phyloP scores from a whole-genome alignment of 352 stramenopile genomes.

The Pythium dissimile region DNA sequence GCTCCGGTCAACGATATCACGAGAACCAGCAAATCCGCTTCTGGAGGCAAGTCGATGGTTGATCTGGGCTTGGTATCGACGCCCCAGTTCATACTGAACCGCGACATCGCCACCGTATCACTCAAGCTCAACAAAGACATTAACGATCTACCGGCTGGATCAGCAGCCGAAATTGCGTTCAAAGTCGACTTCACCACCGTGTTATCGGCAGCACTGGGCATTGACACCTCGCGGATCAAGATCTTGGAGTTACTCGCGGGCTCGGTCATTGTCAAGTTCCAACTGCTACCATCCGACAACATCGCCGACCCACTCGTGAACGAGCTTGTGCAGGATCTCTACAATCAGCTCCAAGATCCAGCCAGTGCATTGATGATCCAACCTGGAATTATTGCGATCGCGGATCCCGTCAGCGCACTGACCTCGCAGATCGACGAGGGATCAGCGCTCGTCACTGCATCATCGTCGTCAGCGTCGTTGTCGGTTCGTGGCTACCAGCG shows the following conservation, averaged over 20 bases:
- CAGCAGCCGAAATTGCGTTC: slow-evolving; percentile 44
- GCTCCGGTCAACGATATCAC: slow-evolving; percentile 39
- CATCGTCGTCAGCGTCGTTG: slow-evolving; percentile 25
- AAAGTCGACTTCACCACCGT: slow-evolving; percentile 37
- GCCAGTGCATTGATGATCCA: slow-evolving; percentile 34
- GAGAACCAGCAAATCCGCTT: background rate
- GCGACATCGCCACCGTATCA: slow-evolving; percentile 42
- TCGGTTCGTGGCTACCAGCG: slow-evolving; percentile 53
- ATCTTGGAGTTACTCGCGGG: slow-evolving; percentile 47
- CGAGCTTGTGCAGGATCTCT: slow-evolving; percentile 41
- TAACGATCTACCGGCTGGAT: slow-evolving; percentile 41
- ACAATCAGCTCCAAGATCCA: slow-evolving; percentile 35
- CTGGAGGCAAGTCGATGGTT: background rate
- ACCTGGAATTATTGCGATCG: slow-evolving; percentile 24
- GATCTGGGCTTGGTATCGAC: slow-evolving; percentile 27
- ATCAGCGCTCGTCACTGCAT: background rate
- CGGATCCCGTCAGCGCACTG: slow-evolving; percentile 31
- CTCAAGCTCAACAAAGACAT: slow-evolving; percentile 67
- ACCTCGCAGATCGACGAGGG: slow-evolving; percentile 22
- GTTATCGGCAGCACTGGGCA: slow-evolving; percentile 36
- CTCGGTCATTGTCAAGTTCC: slow-evolving; percentile 67
- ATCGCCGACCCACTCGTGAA: slow-evolving; percentile 42
- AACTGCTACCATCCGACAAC: slow-evolving; percentile 45
- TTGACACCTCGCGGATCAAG: slow-evolving; percentile 45
- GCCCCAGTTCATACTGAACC: slow-evolving; percentile 37